A percentile compares a stretch with the other conserved stretches of the same genome.
Evolutionary conservation across 1,284 basidiomycete genomes (phyloP).

Genomic region (Heterobasidion annosum): DNA sequence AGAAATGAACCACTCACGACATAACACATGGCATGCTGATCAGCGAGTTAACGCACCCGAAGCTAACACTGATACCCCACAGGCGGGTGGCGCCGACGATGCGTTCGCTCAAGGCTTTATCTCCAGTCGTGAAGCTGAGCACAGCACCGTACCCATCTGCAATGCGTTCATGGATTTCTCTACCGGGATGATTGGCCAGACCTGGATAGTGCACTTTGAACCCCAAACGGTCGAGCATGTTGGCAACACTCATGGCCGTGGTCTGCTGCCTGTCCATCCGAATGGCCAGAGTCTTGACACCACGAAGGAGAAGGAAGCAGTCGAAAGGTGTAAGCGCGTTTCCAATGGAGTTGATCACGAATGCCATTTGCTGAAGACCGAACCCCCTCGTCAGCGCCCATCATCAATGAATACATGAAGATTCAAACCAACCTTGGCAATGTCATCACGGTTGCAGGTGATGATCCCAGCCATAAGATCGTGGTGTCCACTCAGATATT

Average conservation of each 20-base stretch:
- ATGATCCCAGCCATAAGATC: slow-evolving; percentile 98
- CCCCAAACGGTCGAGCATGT: slow-evolving; percentile 80
- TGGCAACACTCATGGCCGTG: slow-evolving; percentile 78
- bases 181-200: slow-evolving; percentile 74
- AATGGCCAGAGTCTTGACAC: slow-evolving; percentile 94
- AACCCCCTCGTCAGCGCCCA: slow-evolving; percentile 1
- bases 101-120: slow-evolving; percentile 85
- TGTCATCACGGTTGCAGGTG: slow-evolving; percentile 85
- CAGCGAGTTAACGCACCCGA: slow-evolving; percentile 96
- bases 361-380: slow-evolving; percentile 66
- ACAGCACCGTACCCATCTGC: slow-evolving; percentile 92
- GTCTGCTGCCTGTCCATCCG: slow-evolving; percentile 95
- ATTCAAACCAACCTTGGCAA: slow-evolving; percentile 60
- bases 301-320: slow-evolving; percentile 91
- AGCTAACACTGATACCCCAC: slow-evolving; percentile 98
- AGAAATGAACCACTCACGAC: slow-evolving; percentile 63
- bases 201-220: slow-evolving; percentile 96
- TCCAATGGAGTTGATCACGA: slow-evolving; percentile 95
- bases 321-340: slow-evolving; percentile 95
- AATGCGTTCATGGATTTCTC: slow-evolving; percentile 83
- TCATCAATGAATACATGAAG: background rate
- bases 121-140: slow-evolving; percentile 89
- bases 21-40: slow-evolving; percentile 99
- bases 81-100: slow-evolving; percentile 89
- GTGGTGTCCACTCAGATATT: slow-evolving; percentile 97